Percentiles rank a stretch among this genome's conserved stretches.
Conservation (phyloP, 345 rosid genomes). For the Eutrema japonicum region DNA sequence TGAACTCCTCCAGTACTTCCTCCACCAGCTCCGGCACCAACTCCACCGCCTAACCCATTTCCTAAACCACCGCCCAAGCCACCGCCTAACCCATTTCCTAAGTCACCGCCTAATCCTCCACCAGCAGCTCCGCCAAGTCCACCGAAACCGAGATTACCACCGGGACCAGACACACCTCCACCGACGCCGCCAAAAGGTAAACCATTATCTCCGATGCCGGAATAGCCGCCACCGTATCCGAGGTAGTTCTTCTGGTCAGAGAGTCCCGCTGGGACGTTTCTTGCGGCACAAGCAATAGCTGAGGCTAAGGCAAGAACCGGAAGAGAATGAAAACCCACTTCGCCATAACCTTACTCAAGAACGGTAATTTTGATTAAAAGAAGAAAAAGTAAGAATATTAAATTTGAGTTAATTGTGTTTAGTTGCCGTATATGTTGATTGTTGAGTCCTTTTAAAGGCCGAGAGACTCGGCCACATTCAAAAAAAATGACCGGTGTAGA, state of each 20-base stretch:
- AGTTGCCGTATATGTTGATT: slow-evolving; percentile 32
- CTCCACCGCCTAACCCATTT: slow-evolving; percentile 41
- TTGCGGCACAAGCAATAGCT: slow-evolving; percentile 47
- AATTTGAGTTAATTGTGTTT: slow-evolving; percentile 5
- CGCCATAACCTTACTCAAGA: slow-evolving; percentile 38
- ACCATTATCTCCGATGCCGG: slow-evolving; percentile 63
- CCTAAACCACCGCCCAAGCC: slow-evolving; percentile 36
- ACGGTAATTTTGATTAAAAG: slow-evolving; percentile 1
- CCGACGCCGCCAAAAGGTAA: slow-evolving; percentile 64
- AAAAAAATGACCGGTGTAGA: slow-evolving; percentile 32
- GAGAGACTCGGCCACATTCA: slow-evolving; percentile 7
- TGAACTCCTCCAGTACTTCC: slow-evolving; percentile 42
- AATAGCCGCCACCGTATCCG: slow-evolving; percentile 68
- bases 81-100: slow-evolving; percentile 35
- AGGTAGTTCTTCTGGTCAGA: slow-evolving; percentile 74
- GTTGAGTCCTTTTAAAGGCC: slow-evolving; percentile 45
- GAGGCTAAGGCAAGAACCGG: slow-evolving; percentile 51
- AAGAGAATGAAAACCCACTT: slow-evolving; percentile 42
- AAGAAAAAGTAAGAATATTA: slow-evolving; percentile 13
- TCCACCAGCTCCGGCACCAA: slow-evolving; percentile 44
- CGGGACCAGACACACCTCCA: slow-evolving; percentile 56
- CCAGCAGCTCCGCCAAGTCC: slow-evolving; percentile 43
- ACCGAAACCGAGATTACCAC: slow-evolving; percentile 44
- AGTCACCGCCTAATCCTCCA: slow-evolving; percentile 42
- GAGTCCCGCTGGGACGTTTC: slow-evolving; percentile 54